Percentiles rank a stretch among this genome's conserved stretches.
Conservation (phyloP, 768 basidiomycete species). For the Boletales sp. region DNA sequence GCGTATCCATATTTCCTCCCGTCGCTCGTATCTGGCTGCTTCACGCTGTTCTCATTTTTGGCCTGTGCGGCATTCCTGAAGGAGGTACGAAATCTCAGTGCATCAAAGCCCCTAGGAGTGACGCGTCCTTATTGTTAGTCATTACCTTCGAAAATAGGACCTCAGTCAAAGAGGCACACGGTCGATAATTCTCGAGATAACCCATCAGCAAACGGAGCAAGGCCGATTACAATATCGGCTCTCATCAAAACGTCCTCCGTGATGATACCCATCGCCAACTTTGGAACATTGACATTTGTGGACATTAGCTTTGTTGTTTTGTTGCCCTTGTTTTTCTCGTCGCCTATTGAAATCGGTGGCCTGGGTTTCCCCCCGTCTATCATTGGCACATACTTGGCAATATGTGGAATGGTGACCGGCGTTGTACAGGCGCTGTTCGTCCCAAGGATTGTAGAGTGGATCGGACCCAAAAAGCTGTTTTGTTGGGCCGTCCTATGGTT, state of each 20-base stretch:
- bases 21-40: constrained; percentile 20
- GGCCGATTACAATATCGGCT: constrained; percentile 31
- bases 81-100: constrained; percentile 24
- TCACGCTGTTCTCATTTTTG: constrained; percentile 11
- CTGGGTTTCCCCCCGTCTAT: constrained; percentile 36
- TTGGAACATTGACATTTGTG: constrained; percentile 38
- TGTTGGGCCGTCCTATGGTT: constrained; percentile 34
- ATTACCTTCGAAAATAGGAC: constrained; percentile 15
- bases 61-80: constrained; percentile 23
- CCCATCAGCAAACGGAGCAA: neutral
- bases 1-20: constrained; percentile 37
- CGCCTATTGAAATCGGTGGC: constrained; percentile 41
- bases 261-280: constrained; percentile 40
- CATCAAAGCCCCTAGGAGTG: neutral
- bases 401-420: constrained; percentile 37
- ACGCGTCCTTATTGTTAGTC: constrained; percentile 15
- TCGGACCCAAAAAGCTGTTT: constrained; percentile 40
- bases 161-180: neutral
- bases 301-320: constrained; percentile 39
- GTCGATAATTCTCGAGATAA: neutral
- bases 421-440: constrained; percentile 40
- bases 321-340: constrained; percentile 43
- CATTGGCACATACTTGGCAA: constrained; percentile 39
- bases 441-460: constrained; percentile 33
- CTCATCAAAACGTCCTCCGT: constrained; percentile 30